Evolutionary conservation across 371 early-diverging fungal species (phyloP), one percentile per base, ranked within the genome.

Genomic region (Batrachochytrium dendrobatidis): DNA sequence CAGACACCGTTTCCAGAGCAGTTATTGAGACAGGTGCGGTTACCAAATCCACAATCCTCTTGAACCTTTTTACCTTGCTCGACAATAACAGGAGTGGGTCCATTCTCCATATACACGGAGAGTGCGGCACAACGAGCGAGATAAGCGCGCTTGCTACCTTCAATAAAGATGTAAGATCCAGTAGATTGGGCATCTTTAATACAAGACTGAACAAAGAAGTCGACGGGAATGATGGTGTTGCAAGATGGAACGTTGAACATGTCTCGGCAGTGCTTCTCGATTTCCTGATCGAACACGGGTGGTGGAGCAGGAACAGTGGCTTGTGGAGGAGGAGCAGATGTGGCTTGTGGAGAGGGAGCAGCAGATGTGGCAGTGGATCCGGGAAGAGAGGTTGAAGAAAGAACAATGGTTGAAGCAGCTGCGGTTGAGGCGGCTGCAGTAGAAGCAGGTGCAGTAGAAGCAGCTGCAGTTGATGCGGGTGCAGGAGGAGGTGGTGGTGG

Each of bases 1-100:
- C 60, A 59, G 17, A 34, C n/a, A 20, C 60, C 60, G 34, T 59
- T 7, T 24, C 53, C 53, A 34, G 60, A 59, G 35, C 60, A 59
- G 7, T 34, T 7, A 44, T 59, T 59, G 26, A 59, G 18, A 22
- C 60, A 59, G 17, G 35, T 25, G 53, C 54, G 24, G 50, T 29
- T 50, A 12, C 60, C 60, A 1, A 59, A 30, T 5, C 60, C 60
- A 32, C 60, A 59, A 10, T 50, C 17, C 33, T 53, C 18, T n/a
- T 45, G 60, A n/a, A n/a, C n/a, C n/a, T n/a, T n/a, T n/a, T n/a
- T n/a, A n/a, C n/a, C n/a, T n/a, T n/a, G n/a, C n/a, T 12, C 25
- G 20, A 18, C 43, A 18, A n/a, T 39, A 12, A 15, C 39, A 15
- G 39, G 39, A 12, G 12, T 39, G 39, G 39, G 15, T 15, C n/a